Conservation (phyloP, 2,329 filamentous ascomycete species). For the Fusarium graminum region DNA sequence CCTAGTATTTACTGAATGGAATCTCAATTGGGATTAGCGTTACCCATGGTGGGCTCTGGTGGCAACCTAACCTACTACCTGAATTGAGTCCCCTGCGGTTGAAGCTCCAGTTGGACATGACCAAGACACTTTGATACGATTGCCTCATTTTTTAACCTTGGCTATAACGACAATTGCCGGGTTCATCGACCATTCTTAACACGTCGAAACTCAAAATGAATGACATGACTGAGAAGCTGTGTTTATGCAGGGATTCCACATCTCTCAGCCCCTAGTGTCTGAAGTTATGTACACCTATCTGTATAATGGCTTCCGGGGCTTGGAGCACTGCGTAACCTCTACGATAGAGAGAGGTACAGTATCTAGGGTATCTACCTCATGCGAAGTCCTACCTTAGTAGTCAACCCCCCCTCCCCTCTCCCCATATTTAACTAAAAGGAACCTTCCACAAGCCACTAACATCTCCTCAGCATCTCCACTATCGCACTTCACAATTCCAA, state of each 20-base stretch:
- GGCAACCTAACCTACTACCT: slow-evolving; percentile 4
- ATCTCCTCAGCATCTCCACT: slow-evolving; percentile 21
- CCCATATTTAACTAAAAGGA: slow-evolving; percentile 20
- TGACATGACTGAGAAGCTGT: neutral
- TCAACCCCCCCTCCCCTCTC: slow-evolving; percentile 26
- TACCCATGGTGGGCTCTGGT: slow-evolving; percentile 25
- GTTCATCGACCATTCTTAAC: neutral
- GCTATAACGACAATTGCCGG: neutral
- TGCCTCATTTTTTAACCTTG: slow-evolving; percentile 2
- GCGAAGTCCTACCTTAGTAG: slow-evolving; percentile 8
- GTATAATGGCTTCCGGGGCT: neutral
- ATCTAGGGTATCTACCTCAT: neutral
- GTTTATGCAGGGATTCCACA: neutral
- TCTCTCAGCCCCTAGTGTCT: neutral
- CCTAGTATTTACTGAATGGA: neutral
- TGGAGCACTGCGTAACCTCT: neutral
- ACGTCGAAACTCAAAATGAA: neutral
- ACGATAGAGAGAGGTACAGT: neutral
- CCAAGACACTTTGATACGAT: slow-evolving; percentile 36
- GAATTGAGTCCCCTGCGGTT: slow-evolving; percentile 16
- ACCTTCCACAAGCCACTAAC: slow-evolving; percentile 12
- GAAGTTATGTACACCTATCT: neutral
- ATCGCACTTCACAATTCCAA: slow-evolving; percentile 24
- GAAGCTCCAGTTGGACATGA: slow-evolving; percentile 28
- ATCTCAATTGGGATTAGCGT: neutral